Conservation (phyloP, 768 basidiomycete genomes). For the Postia placenta region DNA sequence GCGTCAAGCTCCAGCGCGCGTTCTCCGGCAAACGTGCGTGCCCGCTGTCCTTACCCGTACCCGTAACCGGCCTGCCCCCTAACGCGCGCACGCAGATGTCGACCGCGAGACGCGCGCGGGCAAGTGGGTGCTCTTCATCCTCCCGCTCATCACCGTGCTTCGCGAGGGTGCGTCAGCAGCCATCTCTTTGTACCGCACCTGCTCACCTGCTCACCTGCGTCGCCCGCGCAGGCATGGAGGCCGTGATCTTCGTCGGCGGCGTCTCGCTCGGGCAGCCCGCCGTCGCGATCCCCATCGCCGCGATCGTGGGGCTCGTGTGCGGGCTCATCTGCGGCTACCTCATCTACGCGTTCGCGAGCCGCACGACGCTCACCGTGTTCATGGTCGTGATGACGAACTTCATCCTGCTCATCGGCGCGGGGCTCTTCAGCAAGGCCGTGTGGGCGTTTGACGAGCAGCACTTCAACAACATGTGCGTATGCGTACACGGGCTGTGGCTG, state of each 20-base stretch:
- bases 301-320: constrained; percentile 77
- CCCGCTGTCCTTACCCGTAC: background rate
- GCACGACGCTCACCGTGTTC: constrained; percentile 80
- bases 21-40: constrained; percentile 57
- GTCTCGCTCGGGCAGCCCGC: constrained; percentile 83
- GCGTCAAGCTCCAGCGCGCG: constrained; percentile 76
- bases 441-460: constrained; percentile 65
- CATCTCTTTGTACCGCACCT: background rate
- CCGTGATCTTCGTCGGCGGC: constrained; percentile 90
- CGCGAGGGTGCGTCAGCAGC: constrained; percentile 60
- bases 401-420: constrained; percentile 89
- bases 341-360: constrained; percentile 76
- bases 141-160: constrained; percentile 88
- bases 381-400: constrained; percentile 89
- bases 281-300: constrained; percentile 82
- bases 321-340: constrained; percentile 70
- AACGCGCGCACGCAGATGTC: constrained; percentile 26
- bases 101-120: constrained; percentile 48
- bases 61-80: background rate
- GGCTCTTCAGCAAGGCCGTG: constrained; percentile 79
- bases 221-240: constrained; percentile 73
- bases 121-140: constrained; percentile 84
- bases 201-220: background rate
- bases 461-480: constrained; percentile 50
- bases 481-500: no score